Conservation (phyloP, 129 eudicot genomes). For the Rutidosis leptorrhynchoides region DNA sequence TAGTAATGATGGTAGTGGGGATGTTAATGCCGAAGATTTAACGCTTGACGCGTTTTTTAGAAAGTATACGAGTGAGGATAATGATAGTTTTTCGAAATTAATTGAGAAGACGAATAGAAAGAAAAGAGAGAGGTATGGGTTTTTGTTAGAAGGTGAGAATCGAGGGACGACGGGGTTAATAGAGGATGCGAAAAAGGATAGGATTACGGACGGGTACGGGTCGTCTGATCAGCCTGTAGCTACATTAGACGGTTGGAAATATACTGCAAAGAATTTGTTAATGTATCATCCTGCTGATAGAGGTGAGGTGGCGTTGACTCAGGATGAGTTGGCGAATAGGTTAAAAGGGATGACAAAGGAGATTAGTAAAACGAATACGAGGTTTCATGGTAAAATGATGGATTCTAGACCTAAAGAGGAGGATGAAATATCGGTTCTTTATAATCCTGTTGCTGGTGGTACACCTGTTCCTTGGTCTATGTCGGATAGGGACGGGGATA, state of each 20-base stretch:
- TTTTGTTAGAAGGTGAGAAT: slow-evolving; percentile 62
- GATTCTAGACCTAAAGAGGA: slow-evolving; percentile 55
- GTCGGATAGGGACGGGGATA: slow-evolving; percentile 62
- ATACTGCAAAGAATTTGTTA: slow-evolving; percentile 73
- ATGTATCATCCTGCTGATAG: slow-evolving; percentile 95
- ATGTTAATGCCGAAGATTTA: slow-evolving; percentile 22
- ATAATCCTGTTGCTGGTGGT: slow-evolving; percentile 63
- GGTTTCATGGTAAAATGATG: slow-evolving; percentile 68
- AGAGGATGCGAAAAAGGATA: slow-evolving; percentile 62
- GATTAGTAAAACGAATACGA: slow-evolving; percentile 56
- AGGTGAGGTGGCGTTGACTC: slow-evolving; percentile 73
- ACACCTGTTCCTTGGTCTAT: slow-evolving; percentile 55
- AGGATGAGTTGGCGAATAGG: slow-evolving; percentile 61
- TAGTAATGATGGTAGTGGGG: slow-evolving; percentile 21
- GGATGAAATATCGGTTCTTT: slow-evolving; percentile 60
- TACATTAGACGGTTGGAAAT: slow-evolving; percentile 81
- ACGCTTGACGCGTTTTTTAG: slow-evolving; percentile 72
- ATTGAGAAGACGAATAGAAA: slow-evolving; percentile 74
- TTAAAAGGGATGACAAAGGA: slow-evolving; percentile 74
- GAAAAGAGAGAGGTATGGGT: slow-evolving; percentile 66
- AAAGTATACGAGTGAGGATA: slow-evolving; percentile 89
- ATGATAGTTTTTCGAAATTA: slow-evolving; percentile 68
- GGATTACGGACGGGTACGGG: slow-evolving; percentile 84
- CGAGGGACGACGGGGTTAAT: slow-evolving; percentile 37
- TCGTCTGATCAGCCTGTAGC: slow-evolving; percentile 83